These are phyloP conservation scores for Borovskyia barvae DNA, from an alignment of 208 protist species.

Conservation along the genomic window DNA sequence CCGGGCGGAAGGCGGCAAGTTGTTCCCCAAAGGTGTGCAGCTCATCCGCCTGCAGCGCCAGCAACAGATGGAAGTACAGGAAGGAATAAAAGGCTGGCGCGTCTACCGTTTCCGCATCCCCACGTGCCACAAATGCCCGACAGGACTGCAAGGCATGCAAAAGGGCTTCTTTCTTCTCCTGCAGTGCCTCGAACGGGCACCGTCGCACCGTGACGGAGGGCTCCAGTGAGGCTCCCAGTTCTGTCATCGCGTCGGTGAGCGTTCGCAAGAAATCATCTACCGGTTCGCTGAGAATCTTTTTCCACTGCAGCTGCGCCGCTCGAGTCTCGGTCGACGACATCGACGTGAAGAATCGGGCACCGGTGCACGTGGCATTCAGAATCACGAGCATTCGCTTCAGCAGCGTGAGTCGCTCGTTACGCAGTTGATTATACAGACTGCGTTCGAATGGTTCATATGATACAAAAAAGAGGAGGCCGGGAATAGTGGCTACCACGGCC, in stretches of 20 bases:
- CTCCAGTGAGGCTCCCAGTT: slow-evolving; percentile 25
- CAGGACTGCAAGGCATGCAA: slow-evolving; percentile 18
- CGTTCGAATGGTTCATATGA: slow-evolving; percentile 45
- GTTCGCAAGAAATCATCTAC: slow-evolving; percentile 35
- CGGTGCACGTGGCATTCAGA: slow-evolving; percentile 36
- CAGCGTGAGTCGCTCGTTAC: slow-evolving; percentile 38
- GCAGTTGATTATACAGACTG: slow-evolving; percentile 40
- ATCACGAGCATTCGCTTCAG: slow-evolving; percentile 35
- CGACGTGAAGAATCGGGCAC: slow-evolving; percentile 19
- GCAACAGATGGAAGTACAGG: slow-evolving; percentile 53
- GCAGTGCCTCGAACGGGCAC: slow-evolving; percentile 33
- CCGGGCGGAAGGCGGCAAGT: slow-evolving; percentile 40
- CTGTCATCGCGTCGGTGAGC: slow-evolving; percentile 18
- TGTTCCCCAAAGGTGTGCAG: slow-evolving; percentile 48
- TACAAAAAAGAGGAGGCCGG: slow-evolving; percentile 28
- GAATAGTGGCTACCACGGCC: slow-evolving; percentile 18
- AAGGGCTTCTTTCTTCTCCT: slow-evolving; percentile 32
- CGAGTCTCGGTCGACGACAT: slow-evolving; percentile 26
- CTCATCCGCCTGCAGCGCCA: slow-evolving; percentile 50
- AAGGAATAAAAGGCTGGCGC: slow-evolving; percentile 45
- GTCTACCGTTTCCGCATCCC: slow-evolving; percentile 9
- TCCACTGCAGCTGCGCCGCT: slow-evolving; percentile 11
- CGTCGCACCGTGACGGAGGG: slow-evolving; percentile 20
- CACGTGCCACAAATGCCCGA: not conserved
- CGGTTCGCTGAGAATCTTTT: slow-evolving; percentile 23